phyloP scores from a whole-genome alignment of 1,139 yeast genomes.

The Chernovozyma sophiae-reginae region DNA sequence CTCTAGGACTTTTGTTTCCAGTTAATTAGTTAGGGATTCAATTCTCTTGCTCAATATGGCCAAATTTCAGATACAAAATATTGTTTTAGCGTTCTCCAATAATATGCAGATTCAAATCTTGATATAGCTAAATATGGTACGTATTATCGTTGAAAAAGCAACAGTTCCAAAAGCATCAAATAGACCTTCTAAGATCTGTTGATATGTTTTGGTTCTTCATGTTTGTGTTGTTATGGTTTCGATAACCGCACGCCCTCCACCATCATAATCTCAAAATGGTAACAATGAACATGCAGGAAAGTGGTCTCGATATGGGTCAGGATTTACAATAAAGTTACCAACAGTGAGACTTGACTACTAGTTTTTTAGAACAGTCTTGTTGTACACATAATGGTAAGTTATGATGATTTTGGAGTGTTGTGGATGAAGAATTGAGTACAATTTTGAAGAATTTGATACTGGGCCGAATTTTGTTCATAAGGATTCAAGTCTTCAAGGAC shows the following conservation, averaged over 20 bases:
- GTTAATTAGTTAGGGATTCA: too few relatives aligned
- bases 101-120: too few relatives aligned
- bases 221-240: conserved; percentile 7
- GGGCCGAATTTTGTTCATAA: not conserved
- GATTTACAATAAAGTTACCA: too few relatives aligned
- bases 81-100: too few relatives aligned
- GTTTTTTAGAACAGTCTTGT: not conserved
- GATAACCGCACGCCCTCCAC: conserved; percentile 10
- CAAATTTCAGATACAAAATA: too few relatives aligned
- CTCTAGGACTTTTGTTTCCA: too few relatives aligned
- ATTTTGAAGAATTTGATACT: too few relatives aligned
- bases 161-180: not conserved
- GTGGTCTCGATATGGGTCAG: not conserved
- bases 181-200: not conserved
- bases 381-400: not conserved
- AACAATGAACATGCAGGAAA: not conserved
- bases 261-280: not conserved
- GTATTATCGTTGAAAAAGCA: too few relatives aligned
- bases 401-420: too few relatives aligned
- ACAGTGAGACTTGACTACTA: not conserved
- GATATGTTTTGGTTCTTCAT: conserved; percentile 10
- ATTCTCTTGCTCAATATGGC: too few relatives aligned
- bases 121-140: too few relatives aligned
- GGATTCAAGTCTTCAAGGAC: not conserved
- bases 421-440: too few relatives aligned